Base-by-base conservation (phyloP, 345 rosid genomes). In the Cardamine occulta region DNA sequence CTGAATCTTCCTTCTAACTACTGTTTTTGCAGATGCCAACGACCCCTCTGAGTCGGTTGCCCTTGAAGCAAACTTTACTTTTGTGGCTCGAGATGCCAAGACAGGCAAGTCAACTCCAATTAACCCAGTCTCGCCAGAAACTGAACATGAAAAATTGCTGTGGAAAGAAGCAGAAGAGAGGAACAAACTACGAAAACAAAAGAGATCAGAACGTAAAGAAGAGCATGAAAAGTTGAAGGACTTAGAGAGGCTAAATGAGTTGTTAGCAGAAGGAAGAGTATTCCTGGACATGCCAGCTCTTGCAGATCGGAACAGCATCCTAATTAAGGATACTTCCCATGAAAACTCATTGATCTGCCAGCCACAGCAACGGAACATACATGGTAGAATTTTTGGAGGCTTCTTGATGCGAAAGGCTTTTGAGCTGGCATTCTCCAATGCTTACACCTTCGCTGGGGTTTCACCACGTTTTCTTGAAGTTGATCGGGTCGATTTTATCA, bases 231-330 rank as follows among this genome's bases (percentile, higher is more conserved):
- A 70, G 61, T 64, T 68, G 49, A 78, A 72, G 32, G 90, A 84
- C 54, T 68, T 48, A 17, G 86, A 86, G 53, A 86, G 93, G 73
- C 86, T 89, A 28, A 64, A 87, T 5, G 83, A 80, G 56, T 74
- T 91, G 74, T 77, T 91, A 48, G 85, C 97, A 14, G 97, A 91
- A 84, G 97, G 98, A 48, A 84, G 90, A 55, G 79, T 91, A 31
- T 87, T 93, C 80, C 73, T 85, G 63, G 97, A 93, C 86, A 87
- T 93, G 97, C 97, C 94, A 19, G 98, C 98, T 42, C 79, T 93
- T 74, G 98, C 93, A 6, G 91, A 93, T 70, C 84, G 96, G 71
- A 88, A 93, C 73, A 91, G 96, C 86, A 89, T 93, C 82, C 88
- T 93, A 47, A 88, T 89, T 45, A 75, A 74, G 34, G 88, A 87